phyloP scores from a whole-genome alignment of 2,329 filamentous ascomycete genomes.

The Chrysoporthe deuterocubensis region DNA sequence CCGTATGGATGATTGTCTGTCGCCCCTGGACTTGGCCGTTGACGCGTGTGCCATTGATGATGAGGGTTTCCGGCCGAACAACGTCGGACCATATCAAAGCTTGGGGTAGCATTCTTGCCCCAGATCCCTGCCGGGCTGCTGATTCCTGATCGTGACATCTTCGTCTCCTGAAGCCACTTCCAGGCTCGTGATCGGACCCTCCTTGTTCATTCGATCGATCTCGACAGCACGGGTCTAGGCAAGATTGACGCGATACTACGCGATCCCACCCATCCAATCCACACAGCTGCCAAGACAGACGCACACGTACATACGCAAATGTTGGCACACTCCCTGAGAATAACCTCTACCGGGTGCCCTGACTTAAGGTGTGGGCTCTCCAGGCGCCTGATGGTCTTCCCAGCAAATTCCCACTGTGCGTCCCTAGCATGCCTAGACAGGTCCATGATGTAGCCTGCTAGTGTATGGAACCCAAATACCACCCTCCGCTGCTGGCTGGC shows the following conservation, averaged over 20 bases:
- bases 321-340: no score
- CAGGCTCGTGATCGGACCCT: background rate
- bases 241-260: background rate
- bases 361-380: no score
- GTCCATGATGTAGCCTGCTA: no score
- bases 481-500: no score
- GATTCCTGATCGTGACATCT: background rate
- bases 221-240: background rate
- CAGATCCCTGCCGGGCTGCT: background rate
- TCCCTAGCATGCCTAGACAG: no score
- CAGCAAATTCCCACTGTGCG: no score
- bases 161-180: background rate
- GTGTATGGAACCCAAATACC: no score
- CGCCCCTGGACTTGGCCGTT: background rate
- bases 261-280: background rate
- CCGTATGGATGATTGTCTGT: background rate
- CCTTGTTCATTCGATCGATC: slow-evolving; percentile 1
- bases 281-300: background rate
- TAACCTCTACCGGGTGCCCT: no score
- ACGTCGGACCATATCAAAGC: background rate
- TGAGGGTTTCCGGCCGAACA: background rate
- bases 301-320: no score
- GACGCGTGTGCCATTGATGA: background rate
- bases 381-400: no score
- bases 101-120: background rate